A percentile compares a stretch with the other conserved stretches of the same genome.
phyloP scores from a whole-genome alignment of 2,329 filamentous ascomycete species.

The Cladosporium sphaerospermum region DNA sequence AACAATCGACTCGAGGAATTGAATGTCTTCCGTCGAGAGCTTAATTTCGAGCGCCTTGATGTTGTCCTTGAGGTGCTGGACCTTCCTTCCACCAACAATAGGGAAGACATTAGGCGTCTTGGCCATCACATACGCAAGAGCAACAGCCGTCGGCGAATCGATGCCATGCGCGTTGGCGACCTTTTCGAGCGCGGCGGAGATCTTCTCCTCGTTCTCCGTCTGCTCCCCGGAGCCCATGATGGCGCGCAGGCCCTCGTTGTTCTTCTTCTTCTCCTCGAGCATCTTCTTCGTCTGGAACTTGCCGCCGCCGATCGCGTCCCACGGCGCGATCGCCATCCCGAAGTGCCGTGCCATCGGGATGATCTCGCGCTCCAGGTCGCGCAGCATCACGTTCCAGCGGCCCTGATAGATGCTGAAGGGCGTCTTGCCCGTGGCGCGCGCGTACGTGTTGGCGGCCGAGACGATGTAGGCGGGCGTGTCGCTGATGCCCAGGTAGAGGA shows the following conservation, averaged over 20 bases:
- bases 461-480: conserved; percentile 40
- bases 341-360: conserved; percentile 48
- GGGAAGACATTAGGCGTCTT: conserved; percentile 69
- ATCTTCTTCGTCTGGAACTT: conserved; percentile 40
- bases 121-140: conserved; percentile 66
- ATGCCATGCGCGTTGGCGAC: conserved; percentile 52
- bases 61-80: conserved; percentile 64
- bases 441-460: conserved; percentile 40
- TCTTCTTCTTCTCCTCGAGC: conserved; percentile 38
- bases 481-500: conserved; percentile 40
- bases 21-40: conserved; percentile 56
- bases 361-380: conserved; percentile 51
- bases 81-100: conserved; percentile 62
- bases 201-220: conserved; percentile 43
- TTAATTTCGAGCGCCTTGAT: conserved; percentile 60
- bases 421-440: conserved; percentile 61
- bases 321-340: conserved; percentile 54
- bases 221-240: conserved; percentile 21
- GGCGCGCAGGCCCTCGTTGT: conserved; percentile 28
- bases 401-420: conserved; percentile 67
- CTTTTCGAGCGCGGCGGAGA: conserved; percentile 54
- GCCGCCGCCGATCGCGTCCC: conserved; percentile 41
- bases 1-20: conserved; percentile 57
- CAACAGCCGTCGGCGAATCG: conserved; percentile 26
- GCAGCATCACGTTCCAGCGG: conserved; percentile 52